These are phyloP conservation scores for Podaxis carcinomalis DNA, from an alignment of 768 basidiomycete genomes.

Conservation along the genomic window DNA sequence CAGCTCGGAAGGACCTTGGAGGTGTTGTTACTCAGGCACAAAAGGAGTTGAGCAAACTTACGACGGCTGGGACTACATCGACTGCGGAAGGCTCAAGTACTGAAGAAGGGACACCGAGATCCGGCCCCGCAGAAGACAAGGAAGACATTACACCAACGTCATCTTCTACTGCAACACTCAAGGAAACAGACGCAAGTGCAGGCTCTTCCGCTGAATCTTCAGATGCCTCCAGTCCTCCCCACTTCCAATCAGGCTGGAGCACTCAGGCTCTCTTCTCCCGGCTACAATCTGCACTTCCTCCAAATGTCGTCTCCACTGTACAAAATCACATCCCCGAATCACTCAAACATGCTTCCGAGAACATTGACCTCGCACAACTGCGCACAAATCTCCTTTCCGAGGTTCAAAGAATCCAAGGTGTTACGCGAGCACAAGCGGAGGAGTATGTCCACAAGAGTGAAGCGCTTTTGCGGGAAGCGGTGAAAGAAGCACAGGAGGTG, in stretches of 20 bases:
- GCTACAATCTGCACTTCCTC: slow-evolving; percentile 70
- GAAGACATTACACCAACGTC: slow-evolving; percentile 7
- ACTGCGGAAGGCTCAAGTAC: slow-evolving; percentile 1
- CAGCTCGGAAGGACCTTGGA: slow-evolving; percentile 68
- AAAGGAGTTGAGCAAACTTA: slow-evolving; percentile 64
- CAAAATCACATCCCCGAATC: slow-evolving; percentile 67
- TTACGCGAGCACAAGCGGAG: slow-evolving; percentile 73
- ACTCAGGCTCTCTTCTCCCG: slow-evolving; percentile 57
- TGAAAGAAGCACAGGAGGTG: slow-evolving; percentile 79
- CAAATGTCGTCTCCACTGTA: slow-evolving; percentile 64
- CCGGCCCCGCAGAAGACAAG: background rate
- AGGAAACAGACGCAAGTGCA: background rate
- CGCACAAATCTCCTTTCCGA: slow-evolving; percentile 60
- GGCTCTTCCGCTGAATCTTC: background rate
- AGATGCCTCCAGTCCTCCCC: background rate
- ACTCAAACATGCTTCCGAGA: slow-evolving; percentile 55
- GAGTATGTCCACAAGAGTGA: slow-evolving; percentile 81
- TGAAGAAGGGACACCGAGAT: background rate
- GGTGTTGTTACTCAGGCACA: slow-evolving; percentile 78
- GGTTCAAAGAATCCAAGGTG: slow-evolving; percentile 71
- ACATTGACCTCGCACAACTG: slow-evolving; percentile 66
- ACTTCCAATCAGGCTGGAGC: slow-evolving; percentile 21
- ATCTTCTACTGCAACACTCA: slow-evolving; percentile 14
- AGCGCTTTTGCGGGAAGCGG: slow-evolving; percentile 55
- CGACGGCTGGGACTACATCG: slow-evolving; percentile 15